Conservation (phyloP, 2,329 filamentous ascomycete genomes). For the Westerdykella sp. region DNA sequence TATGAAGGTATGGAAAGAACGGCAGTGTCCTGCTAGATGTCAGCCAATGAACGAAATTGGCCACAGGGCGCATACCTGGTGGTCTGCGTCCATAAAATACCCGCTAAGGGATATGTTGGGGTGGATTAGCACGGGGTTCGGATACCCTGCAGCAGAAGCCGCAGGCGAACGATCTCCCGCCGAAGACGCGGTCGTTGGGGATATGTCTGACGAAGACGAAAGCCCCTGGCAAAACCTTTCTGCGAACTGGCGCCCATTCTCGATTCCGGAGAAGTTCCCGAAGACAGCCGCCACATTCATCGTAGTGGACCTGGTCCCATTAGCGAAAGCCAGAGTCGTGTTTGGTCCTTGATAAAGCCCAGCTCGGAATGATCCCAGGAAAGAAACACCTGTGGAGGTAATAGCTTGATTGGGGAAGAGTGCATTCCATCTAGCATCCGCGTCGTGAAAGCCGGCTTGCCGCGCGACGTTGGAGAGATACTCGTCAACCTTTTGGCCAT, state of each 20-base stretch:
- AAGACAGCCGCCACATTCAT: constrained; percentile 29
- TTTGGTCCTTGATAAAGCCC: constrained; percentile 29
- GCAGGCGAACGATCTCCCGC: constrained; percentile 9
- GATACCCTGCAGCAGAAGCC: constrained; percentile 34
- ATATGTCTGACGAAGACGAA: constrained; percentile 4
- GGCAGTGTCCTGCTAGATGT: constrained; percentile 39
- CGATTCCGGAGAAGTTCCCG: constrained; percentile 31
- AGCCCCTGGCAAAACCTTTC: constrained; percentile 34
- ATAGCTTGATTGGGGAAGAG: constrained; percentile 33
- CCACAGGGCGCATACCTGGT: constrained; percentile 34
- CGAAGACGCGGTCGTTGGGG: constrained; percentile 6
- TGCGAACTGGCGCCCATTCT: constrained; percentile 39
- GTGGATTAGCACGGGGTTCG: constrained; percentile 34
- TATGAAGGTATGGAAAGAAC: constrained; percentile 44
- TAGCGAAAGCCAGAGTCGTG: constrained; percentile 32
- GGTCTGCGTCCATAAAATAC: constrained; percentile 40
- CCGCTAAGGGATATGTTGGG: constrained; percentile 37
- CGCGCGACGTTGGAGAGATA: constrained; percentile 31
- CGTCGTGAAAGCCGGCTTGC: constrained; percentile 33
- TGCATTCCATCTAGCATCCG: constrained; percentile 38
- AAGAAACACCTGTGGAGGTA: constrained; percentile 22
- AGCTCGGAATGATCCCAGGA: constrained; percentile 25
- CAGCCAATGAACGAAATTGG: constrained; percentile 18
- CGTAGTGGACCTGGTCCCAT: constrained; percentile 28
- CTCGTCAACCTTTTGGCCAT: constrained; percentile 28